Evolutionary conservation across 805 yeast genomes (phyloP).

Genomic region (Huiozyma sinensis): DNA sequence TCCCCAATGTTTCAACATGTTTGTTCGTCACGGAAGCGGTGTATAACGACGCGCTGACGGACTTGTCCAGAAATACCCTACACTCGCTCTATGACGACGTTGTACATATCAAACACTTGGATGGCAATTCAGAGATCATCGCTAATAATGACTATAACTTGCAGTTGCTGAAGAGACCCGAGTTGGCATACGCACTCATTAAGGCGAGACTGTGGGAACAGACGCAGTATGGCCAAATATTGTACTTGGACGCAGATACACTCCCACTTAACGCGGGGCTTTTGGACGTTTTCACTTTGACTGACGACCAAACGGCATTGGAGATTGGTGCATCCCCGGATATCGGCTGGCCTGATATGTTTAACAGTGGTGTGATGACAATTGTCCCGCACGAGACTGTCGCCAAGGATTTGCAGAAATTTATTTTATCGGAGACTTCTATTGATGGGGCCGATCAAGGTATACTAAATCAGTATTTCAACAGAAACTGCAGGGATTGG

Average conservation of each 20-base stretch:
- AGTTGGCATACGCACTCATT: constrained; percentile 39
- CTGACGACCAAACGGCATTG: constrained; percentile 14
- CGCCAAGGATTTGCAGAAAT: constrained; percentile 32
- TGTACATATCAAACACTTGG: constrained; percentile 17
- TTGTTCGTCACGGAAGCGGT: constrained; percentile 15
- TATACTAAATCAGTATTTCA: constrained; percentile 63
- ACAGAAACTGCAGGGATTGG: constrained; percentile 14
- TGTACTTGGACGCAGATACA: constrained; percentile 60
- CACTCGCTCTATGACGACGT: constrained; percentile 19
- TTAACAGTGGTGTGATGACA: constrained; percentile 69
- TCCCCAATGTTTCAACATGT: constrained; percentile 5
- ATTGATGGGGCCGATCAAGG: constrained; percentile 96
- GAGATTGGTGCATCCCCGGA: constrained; percentile 55
- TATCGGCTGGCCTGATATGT: constrained; percentile 86
- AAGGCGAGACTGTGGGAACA: constrained; percentile 42
- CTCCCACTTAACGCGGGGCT: constrained; percentile 31
- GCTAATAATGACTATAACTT: constrained; percentile 20
- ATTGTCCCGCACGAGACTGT: constrained; percentile 40
- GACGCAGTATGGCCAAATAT: constrained; percentile 33
- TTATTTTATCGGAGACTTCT: constrained; percentile 24
- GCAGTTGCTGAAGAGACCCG: constrained; percentile 37
- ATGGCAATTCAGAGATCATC: constrained; percentile 12
- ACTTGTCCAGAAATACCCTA: constrained; percentile 10
- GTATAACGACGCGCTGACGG: constrained; percentile 10
- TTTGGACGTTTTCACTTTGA: constrained; percentile 16